Evolutionary conservation across 1,284 basidiomycete genomes (phyloP).

Genomic region (Phellopilus nigrolimitatus): DNA sequence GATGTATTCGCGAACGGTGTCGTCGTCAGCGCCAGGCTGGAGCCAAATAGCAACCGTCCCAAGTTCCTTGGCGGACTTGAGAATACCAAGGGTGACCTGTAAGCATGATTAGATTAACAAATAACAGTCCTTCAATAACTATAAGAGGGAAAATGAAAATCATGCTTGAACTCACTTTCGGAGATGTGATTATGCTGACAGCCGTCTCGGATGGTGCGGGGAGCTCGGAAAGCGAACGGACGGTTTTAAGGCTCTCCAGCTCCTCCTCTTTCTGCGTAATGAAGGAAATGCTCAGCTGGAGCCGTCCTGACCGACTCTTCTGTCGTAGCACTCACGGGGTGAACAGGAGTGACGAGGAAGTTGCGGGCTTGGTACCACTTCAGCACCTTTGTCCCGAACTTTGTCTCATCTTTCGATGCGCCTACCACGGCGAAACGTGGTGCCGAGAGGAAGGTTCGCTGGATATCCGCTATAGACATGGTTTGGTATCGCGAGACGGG

Average conservation of each 20-base stretch:
- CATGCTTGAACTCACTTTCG: constrained; percentile 49
- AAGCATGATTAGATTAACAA: background rate
- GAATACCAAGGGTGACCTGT: constrained; percentile 63
- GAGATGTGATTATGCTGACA: constrained; percentile 75
- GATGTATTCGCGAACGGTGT: constrained; percentile 45
- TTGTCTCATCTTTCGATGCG: constrained; percentile 70
- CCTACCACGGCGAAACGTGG: constrained; percentile 71
- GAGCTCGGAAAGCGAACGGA: constrained; percentile 55
- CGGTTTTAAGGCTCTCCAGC: constrained; percentile 55
- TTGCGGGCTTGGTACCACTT: constrained; percentile 32
- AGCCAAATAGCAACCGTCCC: constrained; percentile 73
- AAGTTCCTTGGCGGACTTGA: constrained; percentile 60
- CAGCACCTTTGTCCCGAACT: constrained; percentile 70
- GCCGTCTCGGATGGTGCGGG: constrained; percentile 62
- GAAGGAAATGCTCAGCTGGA: no score
- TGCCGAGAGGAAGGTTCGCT: constrained; percentile 58
- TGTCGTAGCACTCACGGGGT: constrained; percentile 45
- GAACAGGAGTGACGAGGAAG: constrained; percentile 64
- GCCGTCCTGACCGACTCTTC: no score
- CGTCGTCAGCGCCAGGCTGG: constrained; percentile 79
- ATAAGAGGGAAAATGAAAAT: background rate
- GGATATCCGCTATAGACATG: constrained; percentile 30
- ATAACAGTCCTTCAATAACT: constrained; percentile 1
- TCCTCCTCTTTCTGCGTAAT: constrained; percentile 54
- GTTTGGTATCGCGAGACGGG: no score